Evolutionary conservation across 2,329 filamentous ascomycete genomes (phyloP), one percentile per base, ranked within the genome.

Genomic region (Colletotrichum sp.): DNA sequence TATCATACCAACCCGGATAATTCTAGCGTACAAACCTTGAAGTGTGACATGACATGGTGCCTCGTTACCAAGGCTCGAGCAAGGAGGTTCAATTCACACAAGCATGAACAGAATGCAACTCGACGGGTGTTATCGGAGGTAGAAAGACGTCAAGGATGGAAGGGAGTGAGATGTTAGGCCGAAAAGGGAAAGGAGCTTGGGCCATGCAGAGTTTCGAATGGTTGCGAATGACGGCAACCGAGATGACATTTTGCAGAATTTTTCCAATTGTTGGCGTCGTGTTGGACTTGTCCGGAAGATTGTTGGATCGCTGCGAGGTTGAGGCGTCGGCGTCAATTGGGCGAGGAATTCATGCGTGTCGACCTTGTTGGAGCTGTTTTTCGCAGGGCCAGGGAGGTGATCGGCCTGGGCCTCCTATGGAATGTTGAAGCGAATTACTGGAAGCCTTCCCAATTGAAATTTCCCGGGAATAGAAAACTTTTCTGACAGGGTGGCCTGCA

Each of bases 141-240:
- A 2, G 1, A 28, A 26, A 58, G 52, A 56, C 13, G 52, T 18
- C 18, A 0, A 21, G 10, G 43, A 8, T 52, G 43, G 43, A 52
- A 52, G 43, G 43, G 43, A 52, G n/a, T 52, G 10, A 52, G 43
- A 21, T 12, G 0, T 13, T n/a, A 58, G 3, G 13, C 60, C 60
- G 28, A 13, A 71, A 65, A 18, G 34, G 72, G 61, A 66, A 74
- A 71, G 60, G 68, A 71, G 72, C 72, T 74, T 74, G 72, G 52
- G 61, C 61, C 72, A 71, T 56, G 67, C 28, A 71, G 36, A 61
- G 24, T 10, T 58, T 28, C 15, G 24, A 18, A 58, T 0, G 21
- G 55, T 28, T 18, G 55, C 7, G 24, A 58, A 58, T 18, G 13
- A 5, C 62, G 64, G 38, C 69, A 75, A 64, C 62, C 56, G 73